Evolutionary conservation across 371 early-diverging fungal genomes (phyloP).

Genomic region (Syncephalis fuscata): DNA sequence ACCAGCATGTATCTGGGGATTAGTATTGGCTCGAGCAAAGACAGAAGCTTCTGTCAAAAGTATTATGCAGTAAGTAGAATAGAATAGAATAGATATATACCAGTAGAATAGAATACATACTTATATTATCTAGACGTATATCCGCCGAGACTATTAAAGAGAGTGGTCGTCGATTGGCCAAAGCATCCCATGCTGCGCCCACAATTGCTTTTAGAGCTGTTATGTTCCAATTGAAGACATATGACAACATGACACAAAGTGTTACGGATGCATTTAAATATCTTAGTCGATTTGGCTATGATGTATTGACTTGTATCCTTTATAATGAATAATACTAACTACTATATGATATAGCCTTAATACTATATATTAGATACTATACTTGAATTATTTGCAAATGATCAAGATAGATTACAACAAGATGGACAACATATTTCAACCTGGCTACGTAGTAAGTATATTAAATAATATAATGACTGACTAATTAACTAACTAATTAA

Average conservation of each 20-base stretch:
- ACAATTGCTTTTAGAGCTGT: conserved; percentile 54
- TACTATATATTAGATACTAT: conserved; percentile 1
- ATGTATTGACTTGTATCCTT: conserved; percentile 47
- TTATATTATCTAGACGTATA: conserved; percentile 23
- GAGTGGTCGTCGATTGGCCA: conserved; percentile 69
- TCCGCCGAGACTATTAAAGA: conserved; percentile 65
- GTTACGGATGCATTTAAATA: conserved; percentile 81
- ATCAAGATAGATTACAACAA: conserved; percentile 2
- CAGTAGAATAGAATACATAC: neutral
- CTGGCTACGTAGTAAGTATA: conserved; percentile 25
- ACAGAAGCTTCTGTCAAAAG: conserved; percentile 35
- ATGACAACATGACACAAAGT: conserved; percentile 69
- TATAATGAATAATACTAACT: neutral
- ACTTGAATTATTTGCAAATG: conserved; percentile 2
- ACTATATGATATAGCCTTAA: neutral
- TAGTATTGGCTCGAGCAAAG: conserved; percentile 23
- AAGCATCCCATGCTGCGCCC: conserved; percentile 69
- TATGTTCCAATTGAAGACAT: conserved; percentile 59
- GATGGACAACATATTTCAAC: conserved; percentile 15
- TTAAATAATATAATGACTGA: neutral
- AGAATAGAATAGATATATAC: too few species aligned
- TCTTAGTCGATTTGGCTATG: conserved; percentile 65
- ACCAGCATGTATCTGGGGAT: conserved; percentile 14
- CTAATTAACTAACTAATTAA: neutral
- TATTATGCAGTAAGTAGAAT: conserved; percentile 32